These are phyloP conservation scores for Mycocentrospora acerina DNA, from an alignment of 2,329 filamentous ascomycete genomes.

Conservation along the genomic window DNA sequence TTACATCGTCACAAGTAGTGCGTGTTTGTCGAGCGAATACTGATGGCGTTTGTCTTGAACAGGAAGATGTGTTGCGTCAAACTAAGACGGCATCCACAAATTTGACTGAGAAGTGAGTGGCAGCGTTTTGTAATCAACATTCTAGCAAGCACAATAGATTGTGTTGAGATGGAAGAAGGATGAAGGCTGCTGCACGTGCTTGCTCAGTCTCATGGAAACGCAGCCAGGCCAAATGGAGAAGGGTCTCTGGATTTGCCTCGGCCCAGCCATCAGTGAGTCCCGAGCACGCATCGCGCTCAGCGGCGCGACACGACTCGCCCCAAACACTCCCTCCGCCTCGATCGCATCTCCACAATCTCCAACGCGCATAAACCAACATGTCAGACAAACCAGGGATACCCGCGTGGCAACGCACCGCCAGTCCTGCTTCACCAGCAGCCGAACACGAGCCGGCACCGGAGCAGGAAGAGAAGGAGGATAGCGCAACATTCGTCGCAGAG, in stretches of 20 bases:
- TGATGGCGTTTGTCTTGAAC: too few species aligned
- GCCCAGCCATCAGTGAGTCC: constrained; percentile 22
- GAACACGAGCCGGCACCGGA: constrained; percentile 16
- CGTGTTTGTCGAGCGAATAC: too few species aligned
- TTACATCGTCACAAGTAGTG: too few species aligned
- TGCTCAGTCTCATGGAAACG: too few species aligned
- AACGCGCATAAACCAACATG: constrained; percentile 7
- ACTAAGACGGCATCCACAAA: too few species aligned
- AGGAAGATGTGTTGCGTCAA: too few species aligned
- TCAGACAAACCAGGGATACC: constrained; percentile 31
- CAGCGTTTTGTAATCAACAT: too few species aligned
- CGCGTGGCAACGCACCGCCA: constrained; percentile 37
- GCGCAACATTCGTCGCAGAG: constrained; percentile 12
- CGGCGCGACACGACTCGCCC: constrained; percentile 2
- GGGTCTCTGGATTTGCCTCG: constrained; percentile 13
- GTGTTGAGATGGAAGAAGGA: too few species aligned
- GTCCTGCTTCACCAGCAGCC: constrained; percentile 9
- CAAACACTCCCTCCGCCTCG: neutral
- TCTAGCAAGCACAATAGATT: too few species aligned
- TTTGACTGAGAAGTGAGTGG: too few species aligned
- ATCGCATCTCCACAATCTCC: neutral
- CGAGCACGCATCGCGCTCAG: constrained; percentile 13
- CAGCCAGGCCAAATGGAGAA: too few species aligned
- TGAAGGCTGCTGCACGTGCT: too few species aligned
- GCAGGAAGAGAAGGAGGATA: constrained; percentile 8